Conservation (phyloP, 2,329 filamentous ascomycete genomes). For the Scedosporium boydii region DNA sequence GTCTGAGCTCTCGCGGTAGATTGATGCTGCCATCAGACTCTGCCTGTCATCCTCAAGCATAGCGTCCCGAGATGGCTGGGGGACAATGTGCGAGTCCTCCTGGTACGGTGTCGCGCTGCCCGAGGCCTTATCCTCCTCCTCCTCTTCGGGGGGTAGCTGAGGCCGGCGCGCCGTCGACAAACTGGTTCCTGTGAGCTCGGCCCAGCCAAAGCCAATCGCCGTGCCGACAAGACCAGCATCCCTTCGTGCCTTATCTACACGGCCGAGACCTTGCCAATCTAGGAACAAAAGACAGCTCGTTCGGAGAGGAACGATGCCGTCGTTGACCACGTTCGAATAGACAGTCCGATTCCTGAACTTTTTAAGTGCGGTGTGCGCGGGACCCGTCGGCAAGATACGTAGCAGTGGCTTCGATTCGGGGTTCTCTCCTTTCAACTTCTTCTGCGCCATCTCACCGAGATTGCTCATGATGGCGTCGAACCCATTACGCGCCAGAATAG, state of each 20-base stretch:
- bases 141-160: slow-evolving; percentile 30
- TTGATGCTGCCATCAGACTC: slow-evolving; percentile 39
- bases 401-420: slow-evolving; percentile 82
- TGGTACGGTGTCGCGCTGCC: slow-evolving; percentile 20
- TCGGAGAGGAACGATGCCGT: slow-evolving; percentile 88
- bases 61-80: slow-evolving; percentile 58
- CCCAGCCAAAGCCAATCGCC: slow-evolving; percentile 89
- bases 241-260: slow-evolving; percentile 86
- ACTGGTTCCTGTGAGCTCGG: slow-evolving; percentile 73
- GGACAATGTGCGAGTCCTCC: slow-evolving; percentile 49
- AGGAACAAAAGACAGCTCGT: slow-evolving; percentile 95
- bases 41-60: slow-evolving; percentile 57
- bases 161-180: slow-evolving; percentile 35
- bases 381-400: slow-evolving; percentile 81
- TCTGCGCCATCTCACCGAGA: slow-evolving; percentile 58
- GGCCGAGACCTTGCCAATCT: slow-evolving; percentile 88
- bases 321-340: slow-evolving; percentile 96
- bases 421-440: slow-evolving; percentile 45
- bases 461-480: slow-evolving; percentile 84
- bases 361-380: slow-evolving; percentile 76
- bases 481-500: slow-evolving; percentile 72
- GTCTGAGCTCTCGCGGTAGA: slow-evolving; percentile 17
- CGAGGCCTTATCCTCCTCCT: slow-evolving; percentile 18
- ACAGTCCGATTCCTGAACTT: slow-evolving; percentile 86
- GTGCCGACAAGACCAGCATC: slow-evolving; percentile 90